These are phyloP conservation scores for Purpureocillium takamizusanense DNA, from an alignment of 2,329 filamentous ascomycete genomes.

Conservation along the genomic window DNA sequence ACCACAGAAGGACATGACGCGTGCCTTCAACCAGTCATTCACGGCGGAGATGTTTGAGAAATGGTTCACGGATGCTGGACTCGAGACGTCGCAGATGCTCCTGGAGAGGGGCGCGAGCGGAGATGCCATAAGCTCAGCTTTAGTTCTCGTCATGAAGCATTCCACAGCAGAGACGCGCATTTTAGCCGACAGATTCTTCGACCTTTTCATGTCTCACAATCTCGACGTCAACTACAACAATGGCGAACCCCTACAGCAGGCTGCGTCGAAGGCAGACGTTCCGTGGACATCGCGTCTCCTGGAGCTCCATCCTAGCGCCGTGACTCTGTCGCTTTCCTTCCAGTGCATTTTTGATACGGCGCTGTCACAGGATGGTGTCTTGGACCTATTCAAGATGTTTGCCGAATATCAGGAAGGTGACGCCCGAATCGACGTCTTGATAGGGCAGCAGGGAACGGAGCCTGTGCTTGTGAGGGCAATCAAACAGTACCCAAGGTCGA, in stretches of 20 bases:
- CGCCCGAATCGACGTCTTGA: slow-evolving; percentile 41
- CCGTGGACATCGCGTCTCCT: slow-evolving; percentile 42
- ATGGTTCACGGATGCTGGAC: slow-evolving; percentile 39
- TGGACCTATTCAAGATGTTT: slow-evolving; percentile 43
- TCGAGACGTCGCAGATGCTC: slow-evolving; percentile 37
- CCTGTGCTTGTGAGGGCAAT: slow-evolving; percentile 45
- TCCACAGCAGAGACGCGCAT: slow-evolving; percentile 26
- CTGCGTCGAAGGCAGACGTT: slow-evolving; percentile 41
- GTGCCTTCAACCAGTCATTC: slow-evolving; percentile 36
- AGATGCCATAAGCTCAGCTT: slow-evolving; percentile 32
- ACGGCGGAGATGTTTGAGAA: slow-evolving; percentile 24
- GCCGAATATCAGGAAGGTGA: slow-evolving; percentile 38
- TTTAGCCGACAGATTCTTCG: slow-evolving; percentile 36
- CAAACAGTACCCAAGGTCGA: slow-evolving; percentile 44
- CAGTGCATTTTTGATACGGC: slow-evolving; percentile 45
- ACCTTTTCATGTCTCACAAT: slow-evolving; percentile 25
- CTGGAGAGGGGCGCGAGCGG: slow-evolving; percentile 39
- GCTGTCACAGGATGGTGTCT: slow-evolving; percentile 37
- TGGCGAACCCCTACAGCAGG: slow-evolving; percentile 44
- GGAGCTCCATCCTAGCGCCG: slow-evolving; percentile 36
- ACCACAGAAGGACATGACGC: slow-evolving; percentile 31
- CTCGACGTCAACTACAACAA: slow-evolving; percentile 40
- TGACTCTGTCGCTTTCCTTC: slow-evolving; percentile 43
- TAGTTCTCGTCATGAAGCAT: slow-evolving; percentile 36
- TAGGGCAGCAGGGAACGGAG: slow-evolving; percentile 28